These are phyloP conservation scores for Ogataea philodendri DNA, from an alignment of 805 yeast genomes.

Conservation along the genomic window DNA sequence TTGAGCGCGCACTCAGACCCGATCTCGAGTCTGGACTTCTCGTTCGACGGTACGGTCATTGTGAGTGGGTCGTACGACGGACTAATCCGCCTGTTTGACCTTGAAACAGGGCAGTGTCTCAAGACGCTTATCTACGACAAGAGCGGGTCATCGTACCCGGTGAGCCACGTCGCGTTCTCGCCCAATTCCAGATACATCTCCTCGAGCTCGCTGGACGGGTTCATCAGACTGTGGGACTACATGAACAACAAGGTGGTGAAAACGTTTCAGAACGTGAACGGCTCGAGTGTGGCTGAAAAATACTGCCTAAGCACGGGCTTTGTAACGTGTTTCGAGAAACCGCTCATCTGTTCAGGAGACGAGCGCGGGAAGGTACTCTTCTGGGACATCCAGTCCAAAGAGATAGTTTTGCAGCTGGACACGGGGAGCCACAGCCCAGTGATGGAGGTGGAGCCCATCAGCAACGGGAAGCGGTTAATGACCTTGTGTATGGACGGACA, in stretches of 20 bases:
- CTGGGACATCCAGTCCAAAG: constrained; percentile 68
- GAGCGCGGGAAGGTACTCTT: constrained; percentile 52
- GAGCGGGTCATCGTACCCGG: constrained; percentile 72
- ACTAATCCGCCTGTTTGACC: constrained; percentile 80
- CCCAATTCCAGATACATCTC: constrained; percentile 79
- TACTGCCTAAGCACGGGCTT: constrained; percentile 54
- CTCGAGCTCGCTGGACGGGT: constrained; percentile 79
- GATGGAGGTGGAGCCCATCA: constrained; percentile 40
- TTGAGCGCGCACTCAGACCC: constrained; percentile 94
- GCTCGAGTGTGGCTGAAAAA: constrained; percentile 44
- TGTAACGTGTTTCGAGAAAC: constrained; percentile 35
- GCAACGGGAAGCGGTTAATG: constrained; percentile 38
- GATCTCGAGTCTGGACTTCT: constrained; percentile 69
- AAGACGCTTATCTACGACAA: constrained; percentile 84
- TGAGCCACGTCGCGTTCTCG: constrained; percentile 67
- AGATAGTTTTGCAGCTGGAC: constrained; percentile 35
- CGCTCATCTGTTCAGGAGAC: constrained; percentile 58
- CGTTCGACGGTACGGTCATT: constrained; percentile 77
- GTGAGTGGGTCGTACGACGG: constrained; percentile 92
- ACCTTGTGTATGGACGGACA: constrained; percentile 33
- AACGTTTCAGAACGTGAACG: constrained; percentile 40
- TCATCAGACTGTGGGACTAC: constrained; percentile 81
- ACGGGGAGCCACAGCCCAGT: constrained; percentile 26
- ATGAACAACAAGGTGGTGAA: constrained; percentile 77
- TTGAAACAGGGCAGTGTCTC: constrained; percentile 85